Evolutionary conservation across 257 asterid genomes (phyloP).

Genomic region (Solanum chiquidenum): DNA sequence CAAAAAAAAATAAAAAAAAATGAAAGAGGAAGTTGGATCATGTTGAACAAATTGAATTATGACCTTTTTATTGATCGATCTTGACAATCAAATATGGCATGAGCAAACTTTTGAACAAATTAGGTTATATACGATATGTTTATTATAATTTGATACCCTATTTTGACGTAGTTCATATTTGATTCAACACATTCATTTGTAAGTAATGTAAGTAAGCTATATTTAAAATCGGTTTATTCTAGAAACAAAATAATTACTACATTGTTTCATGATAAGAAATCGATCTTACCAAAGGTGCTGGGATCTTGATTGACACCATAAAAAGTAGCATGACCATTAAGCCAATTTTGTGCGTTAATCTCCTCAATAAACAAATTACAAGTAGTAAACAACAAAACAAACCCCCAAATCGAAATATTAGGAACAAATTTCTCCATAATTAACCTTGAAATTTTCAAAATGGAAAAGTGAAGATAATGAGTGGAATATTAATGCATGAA

Average conservation of each 20-base stretch:
- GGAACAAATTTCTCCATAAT: not conserved
- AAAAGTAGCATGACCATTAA: constrained; percentile 52
- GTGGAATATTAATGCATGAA: not conserved
- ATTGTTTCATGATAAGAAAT: not conserved
- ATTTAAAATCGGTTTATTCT: not conserved
- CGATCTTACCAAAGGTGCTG: constrained; percentile 34
- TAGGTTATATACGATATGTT: not conserved
- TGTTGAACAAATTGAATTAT: not conserved
- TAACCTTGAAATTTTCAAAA: not conserved
- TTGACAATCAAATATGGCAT: not conserved
- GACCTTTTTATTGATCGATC: not conserved
- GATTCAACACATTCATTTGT: not conserved
- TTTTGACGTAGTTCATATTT: not conserved
- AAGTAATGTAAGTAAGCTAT: not conserved
- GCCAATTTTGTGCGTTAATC: constrained; percentile 29
- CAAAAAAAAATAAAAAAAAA: too few relatives aligned
- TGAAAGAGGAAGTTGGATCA: not conserved
- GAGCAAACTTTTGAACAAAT: not conserved
- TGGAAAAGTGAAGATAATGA: not conserved
- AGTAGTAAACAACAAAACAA: constrained; percentile 6
- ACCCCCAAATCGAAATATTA: not conserved
- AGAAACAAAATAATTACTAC: not conserved
- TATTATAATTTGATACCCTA: not conserved
- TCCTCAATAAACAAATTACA: constrained; percentile 13
- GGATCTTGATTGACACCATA: constrained; percentile 60